Evolutionary conservation across 2,329 filamentous ascomycete genomes (phyloP).

Genomic region (Cercospora zeina): DNA sequence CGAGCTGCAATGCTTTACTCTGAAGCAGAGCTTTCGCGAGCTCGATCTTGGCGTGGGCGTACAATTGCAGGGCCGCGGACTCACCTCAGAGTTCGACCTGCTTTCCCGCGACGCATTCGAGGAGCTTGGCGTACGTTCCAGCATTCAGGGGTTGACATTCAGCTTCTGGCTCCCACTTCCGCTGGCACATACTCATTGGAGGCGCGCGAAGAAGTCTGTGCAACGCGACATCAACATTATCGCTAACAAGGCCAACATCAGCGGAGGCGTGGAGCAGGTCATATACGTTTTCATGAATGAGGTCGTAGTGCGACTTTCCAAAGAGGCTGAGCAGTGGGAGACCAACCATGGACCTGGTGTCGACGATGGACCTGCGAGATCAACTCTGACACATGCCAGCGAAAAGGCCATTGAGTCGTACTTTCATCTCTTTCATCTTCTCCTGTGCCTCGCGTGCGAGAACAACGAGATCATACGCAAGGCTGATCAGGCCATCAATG

Average conservation of each 20-base stretch:
- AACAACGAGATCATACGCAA: constrained; percentile 18
- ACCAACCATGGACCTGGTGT: background rate
- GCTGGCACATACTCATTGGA: constrained; percentile 29
- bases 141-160: constrained; percentile 28
- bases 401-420: constrained; percentile 33
- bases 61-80: constrained; percentile 15
- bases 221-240: constrained; percentile 18
- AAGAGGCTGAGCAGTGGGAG: constrained; percentile 16
- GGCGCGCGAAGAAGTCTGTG: constrained; percentile 16
- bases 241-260: background rate
- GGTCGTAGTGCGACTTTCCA: constrained; percentile 27
- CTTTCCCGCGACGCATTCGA: constrained; percentile 28
- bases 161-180: constrained; percentile 30
- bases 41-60: constrained; percentile 30
- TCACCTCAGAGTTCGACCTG: constrained; percentile 33
- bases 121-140: constrained; percentile 20
- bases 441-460: constrained; percentile 29
- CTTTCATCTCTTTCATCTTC: constrained; percentile 33
- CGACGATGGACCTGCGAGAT: constrained; percentile 15
- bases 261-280: constrained; percentile 23
- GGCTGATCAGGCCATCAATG: constrained; percentile 23
- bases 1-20: constrained; percentile 32
- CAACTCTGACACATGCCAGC: constrained; percentile 28
- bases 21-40: constrained; percentile 30
- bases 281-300: constrained; percentile 33